Base-by-base conservation (phyloP, 129 eudicot genomes). In the Flaveria linearis region DNA sequence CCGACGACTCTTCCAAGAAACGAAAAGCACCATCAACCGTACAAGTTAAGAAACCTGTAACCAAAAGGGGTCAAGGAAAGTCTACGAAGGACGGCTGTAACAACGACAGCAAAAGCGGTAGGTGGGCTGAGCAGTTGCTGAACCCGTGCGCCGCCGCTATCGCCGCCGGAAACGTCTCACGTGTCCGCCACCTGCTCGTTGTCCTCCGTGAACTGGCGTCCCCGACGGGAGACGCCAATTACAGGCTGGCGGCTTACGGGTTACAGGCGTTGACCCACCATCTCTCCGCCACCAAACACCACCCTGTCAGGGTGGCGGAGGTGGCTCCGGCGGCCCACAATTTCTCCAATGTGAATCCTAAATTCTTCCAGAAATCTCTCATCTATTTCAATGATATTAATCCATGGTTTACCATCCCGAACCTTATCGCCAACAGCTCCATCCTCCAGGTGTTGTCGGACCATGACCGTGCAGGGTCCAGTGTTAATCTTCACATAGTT, bases 111-210 rank as follows among this genome's bases (percentile, higher is more conserved):
- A 83, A 78, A 83, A 89, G 81, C 50, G 95, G 89, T 50, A 78
- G 97, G 87, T 91, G 97, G 95, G 97, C 97, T 0, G 97, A 91
- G 76, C 97, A 91, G 74, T 47, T 91, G 82, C 97, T 91, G 28
- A 91, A 85, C 53, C 95, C 95, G 3, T 91, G 97, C 60, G 97
- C 92, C 2, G 69, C 88, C 0, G 97, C 95, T 16, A 88, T 91
- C 71, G 72, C 90, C 11, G 83, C 88, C 33, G 86, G 88, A 51
- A 88, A 91, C 68, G 78, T 73, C 1, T 20, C 84, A 5, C 87
- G 97, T 2, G 88, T 88, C 49, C 92, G 90, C 66, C 97, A 91
- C 77, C 87, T 91, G 26, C 78, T 88, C 23, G 81, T 87, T 9
- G 97, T 88, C 55, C 86, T 91, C 10, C 88, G 87, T 13, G 97